These are phyloP conservation scores for Syzygium aqueum DNA, from an alignment of 345 rosid species.

Conservation along the genomic window DNA sequence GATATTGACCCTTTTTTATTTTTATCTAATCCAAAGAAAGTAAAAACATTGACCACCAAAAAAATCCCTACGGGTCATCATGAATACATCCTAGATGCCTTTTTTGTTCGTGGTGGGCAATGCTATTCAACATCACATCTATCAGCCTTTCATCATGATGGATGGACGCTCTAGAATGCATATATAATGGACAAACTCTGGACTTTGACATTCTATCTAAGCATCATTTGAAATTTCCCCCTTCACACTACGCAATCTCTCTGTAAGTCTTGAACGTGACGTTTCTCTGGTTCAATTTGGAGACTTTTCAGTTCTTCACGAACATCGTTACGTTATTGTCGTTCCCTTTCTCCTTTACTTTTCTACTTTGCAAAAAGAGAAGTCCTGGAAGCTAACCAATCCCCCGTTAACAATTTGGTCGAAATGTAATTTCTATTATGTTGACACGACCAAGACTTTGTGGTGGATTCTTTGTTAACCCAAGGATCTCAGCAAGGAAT, in stretches of 20 bases:
- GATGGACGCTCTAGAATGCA: neutral
- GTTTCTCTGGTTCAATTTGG: neutral
- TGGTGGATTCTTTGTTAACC: neutral
- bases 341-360: neutral
- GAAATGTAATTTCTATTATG: neutral
- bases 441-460: neutral
- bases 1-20: neutral
- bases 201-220: neutral
- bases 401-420: neutral
- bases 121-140: neutral
- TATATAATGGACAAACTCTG: neutral
- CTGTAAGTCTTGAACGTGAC: neutral
- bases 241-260: neutral
- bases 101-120: neutral
- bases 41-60: neutral
- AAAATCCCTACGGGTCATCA: neutral
- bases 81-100: neutral
- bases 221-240: neutral
- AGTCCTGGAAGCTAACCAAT: neutral
- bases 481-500: neutral
- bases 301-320: neutral
- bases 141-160: neutral
- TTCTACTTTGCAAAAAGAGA: neutral
- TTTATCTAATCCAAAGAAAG: neutral
- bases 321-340: neutral